Evolutionary conservation across 2,329 filamentous ascomycete genomes (phyloP), one percentile per base, ranked within the genome.

Genomic region (Dactylellina drechsleri): DNA sequence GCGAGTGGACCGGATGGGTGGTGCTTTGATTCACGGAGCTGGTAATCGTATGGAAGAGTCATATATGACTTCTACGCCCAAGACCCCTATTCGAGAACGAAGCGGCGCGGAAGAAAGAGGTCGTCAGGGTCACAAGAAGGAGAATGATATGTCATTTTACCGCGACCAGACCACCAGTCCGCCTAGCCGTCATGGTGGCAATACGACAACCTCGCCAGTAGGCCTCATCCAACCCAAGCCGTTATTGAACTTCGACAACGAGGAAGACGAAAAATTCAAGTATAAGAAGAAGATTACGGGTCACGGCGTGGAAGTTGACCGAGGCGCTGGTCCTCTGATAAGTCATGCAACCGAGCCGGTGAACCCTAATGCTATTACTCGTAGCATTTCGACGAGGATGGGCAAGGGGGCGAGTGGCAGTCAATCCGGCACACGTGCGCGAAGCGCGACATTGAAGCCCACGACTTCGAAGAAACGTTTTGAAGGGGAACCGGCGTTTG

Each of bases 251-350:
- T 74, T 74, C 45, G 70, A 58, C 5, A 47, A 40, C 5, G 70
- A 74, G 6, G 70, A 74, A 12, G 70, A 74, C 16, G 70, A 74
- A 18, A 54, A 40, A 41, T 74, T 64, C 26, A 66, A 36, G 20
- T 61, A 58, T 47, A 74, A 66, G 62, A 74, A 74, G 58, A 74
- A 67, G 52, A 74, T 67, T n/a, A 67, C 70, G 8, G 70, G 70
- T 10, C 70, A 74, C 41, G 70, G 70, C 10, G 62, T 74, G 12
- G 70, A 74, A 16, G 70, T 74, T 7, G 70, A 67, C 40, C 43
- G 58, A 31, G 20, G 41, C 28, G 70, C 70, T 13, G 70, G 70
- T 2, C 70, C 70, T n/a, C 16, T 74, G 50, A 74, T 74, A n/a
- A 67, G 45, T 7, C 70, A 67, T 31, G 70, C 70, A 4, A 67